Percentiles rank a stretch among this genome's conserved stretches.
Conservation (phyloP, 1,284 basidiomycete species). For the Cutaneotrichosporon mucoides region DNA sequence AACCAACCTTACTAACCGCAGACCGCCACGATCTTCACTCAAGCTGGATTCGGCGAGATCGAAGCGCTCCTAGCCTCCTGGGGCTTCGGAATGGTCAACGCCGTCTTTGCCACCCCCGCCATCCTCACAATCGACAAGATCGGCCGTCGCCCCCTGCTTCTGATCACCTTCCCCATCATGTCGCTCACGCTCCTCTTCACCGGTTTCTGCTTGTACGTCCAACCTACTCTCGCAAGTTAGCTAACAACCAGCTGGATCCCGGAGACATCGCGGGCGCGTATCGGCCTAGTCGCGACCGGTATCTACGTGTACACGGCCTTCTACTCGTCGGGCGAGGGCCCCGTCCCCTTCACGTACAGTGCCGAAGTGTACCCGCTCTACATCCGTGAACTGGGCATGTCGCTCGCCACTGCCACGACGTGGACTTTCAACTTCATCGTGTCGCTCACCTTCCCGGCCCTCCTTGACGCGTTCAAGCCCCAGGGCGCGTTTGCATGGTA, state of each 20-base stretch:
- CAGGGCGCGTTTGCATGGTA: conserved; percentile 29
- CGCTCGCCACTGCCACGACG: conserved; percentile 47
- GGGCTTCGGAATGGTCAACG: conserved; percentile 55
- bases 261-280: conserved; percentile 8
- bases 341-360: conserved; percentile 59
- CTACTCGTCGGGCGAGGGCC: conserved; percentile 60
- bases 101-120: conserved; percentile 26
- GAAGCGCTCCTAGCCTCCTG: conserved; percentile 58
- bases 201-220: conserved; percentile 39
- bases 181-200: conserved; percentile 43
- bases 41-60: conserved; percentile 50
- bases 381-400: conserved; percentile 53
- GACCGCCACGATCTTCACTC: conserved; percentile 61
- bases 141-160: conserved; percentile 63
- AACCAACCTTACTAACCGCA: neutral
- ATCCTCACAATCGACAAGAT: conserved; percentile 48
- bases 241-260: conserved; percentile 12
- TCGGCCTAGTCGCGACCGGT: conserved; percentile 44
- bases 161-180: conserved; percentile 58
- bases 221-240: neutral
- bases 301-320: conserved; percentile 17
- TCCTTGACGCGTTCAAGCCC: conserved; percentile 49
- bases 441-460: conserved; percentile 65
- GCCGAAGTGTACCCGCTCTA: conserved; percentile 53
- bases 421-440: conserved; percentile 49